Percentiles rank a stretch among this genome's conserved stretches.
Evolutionary conservation across 2,329 filamentous ascomycete genomes (phyloP).

Genomic region (Fusarium sp.): DNA sequence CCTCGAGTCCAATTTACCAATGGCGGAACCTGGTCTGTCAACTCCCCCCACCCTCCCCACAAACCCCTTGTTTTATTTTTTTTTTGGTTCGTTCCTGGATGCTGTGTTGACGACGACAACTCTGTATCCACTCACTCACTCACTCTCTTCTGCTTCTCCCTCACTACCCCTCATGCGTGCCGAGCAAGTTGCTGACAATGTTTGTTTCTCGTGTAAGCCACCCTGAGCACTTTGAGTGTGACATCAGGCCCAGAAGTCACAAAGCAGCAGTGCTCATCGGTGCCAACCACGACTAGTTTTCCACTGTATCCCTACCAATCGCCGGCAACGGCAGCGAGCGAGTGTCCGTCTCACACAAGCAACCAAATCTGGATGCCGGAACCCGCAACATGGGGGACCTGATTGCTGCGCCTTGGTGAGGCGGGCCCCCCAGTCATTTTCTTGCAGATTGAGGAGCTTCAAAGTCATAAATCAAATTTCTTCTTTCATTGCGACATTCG

Average conservation of each 20-base stretch:
- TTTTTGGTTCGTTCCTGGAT: background rate
- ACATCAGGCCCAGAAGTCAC: constrained; percentile 35
- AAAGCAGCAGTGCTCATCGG: constrained; percentile 28
- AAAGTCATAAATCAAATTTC: constrained; percentile 19
- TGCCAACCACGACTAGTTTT: background rate
- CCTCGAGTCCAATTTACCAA: constrained; percentile 47
- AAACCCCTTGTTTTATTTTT: constrained; percentile 10
- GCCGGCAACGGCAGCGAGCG: background rate
- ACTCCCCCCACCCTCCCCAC: constrained; percentile 4
- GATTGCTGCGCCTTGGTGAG: constrained; percentile 5
- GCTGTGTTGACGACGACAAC: background rate
- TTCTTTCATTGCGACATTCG: constrained; percentile 15
- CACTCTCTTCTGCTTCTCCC: background rate
- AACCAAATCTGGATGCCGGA: background rate
- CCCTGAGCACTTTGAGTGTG: constrained; percentile 49
- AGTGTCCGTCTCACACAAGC: background rate
- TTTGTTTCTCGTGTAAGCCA: constrained; percentile 37
- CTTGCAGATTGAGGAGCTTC: constrained; percentile 10
- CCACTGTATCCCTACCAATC: background rate
- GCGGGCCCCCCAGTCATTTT: constrained; percentile 10
- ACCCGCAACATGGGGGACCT: constrained; percentile 9
- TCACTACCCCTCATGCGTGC: background rate
- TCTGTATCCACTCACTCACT: background rate
- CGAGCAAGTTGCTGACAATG: constrained; percentile 1
- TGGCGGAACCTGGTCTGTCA: constrained; percentile 49